Evolutionary conservation across 129 eudicot species (phyloP).

Genomic region (Flaveria brownii): DNA sequence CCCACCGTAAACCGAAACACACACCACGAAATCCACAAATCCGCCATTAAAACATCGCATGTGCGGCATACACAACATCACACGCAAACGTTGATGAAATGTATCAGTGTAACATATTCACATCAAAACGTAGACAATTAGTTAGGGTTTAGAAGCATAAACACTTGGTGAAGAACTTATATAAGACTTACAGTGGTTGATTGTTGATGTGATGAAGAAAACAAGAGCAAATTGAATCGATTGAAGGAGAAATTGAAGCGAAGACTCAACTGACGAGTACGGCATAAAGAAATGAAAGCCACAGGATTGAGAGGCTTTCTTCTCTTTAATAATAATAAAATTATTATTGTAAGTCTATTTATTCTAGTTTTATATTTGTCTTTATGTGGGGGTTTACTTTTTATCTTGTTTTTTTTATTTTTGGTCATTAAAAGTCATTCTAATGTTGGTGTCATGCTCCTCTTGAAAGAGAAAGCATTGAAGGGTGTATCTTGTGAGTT

Average conservation of each 20-base stretch:
- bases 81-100: not conserved
- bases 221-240: constrained; percentile 16
- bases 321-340: not conserved
- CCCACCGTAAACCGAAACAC: not conserved
- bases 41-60: constrained; percentile 1
- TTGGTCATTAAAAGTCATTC: not conserved
- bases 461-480: not conserved
- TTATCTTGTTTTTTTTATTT: not conserved
- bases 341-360: constrained; percentile 14
- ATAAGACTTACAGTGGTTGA: constrained; percentile 42
- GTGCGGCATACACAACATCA: constrained; percentile 2
- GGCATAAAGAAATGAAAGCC: constrained; percentile 54
- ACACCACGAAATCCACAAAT: not conserved
- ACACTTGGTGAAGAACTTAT: constrained; percentile 1
- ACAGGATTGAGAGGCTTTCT: constrained; percentile 59
- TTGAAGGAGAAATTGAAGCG: constrained; percentile 20
- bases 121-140: constrained; percentile 17
- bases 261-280: constrained; percentile 51
- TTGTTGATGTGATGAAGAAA: constrained; percentile 14
- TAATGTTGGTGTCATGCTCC: not conserved
- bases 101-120: not conserved
- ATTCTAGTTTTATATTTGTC: constrained; percentile 21
- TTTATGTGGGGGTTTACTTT: constrained; percentile 28
- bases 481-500: not conserved
- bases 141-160: constrained; percentile 30